Percentiles rank a stretch among this genome's conserved stretches.
These are phyloP conservation scores for Cerrena zonata DNA, from an alignment of 1,284 basidiomycete species.

Conservation along the genomic window DNA sequence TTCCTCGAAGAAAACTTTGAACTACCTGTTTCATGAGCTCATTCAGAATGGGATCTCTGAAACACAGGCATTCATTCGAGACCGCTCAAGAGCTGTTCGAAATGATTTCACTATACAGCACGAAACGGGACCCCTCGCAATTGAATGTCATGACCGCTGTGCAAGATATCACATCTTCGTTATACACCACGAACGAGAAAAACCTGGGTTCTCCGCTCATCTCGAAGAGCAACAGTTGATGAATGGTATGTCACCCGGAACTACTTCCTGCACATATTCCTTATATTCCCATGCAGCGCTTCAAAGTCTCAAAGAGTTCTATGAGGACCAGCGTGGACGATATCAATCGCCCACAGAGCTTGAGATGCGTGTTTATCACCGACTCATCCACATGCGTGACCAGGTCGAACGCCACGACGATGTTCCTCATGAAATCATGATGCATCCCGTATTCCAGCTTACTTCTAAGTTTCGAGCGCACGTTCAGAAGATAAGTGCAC, in stretches of 20 bases:
- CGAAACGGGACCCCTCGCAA: constrained; percentile 70
- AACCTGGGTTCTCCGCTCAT: constrained; percentile 57
- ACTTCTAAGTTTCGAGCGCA: constrained; percentile 76
- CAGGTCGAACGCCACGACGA: constrained; percentile 75
- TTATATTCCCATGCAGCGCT: constrained; percentile 49
- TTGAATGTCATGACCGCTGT: constrained; percentile 89
- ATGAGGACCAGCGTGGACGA: constrained; percentile 73
- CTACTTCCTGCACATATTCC: neutral
- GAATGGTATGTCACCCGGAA: constrained; percentile 70
- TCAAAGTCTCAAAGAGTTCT: constrained; percentile 87
- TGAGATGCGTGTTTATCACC: constrained; percentile 93
- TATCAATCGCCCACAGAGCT: constrained; percentile 78
- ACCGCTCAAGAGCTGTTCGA: constrained; percentile 84
- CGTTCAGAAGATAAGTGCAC: constrained; percentile 77
- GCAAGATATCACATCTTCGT: constrained; percentile 90
- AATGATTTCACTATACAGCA: constrained; percentile 96
- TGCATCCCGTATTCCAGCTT: constrained; percentile 73
- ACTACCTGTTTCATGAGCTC: constrained; percentile 87
- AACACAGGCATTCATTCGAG: constrained; percentile 84
- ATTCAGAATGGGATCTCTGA: constrained; percentile 67
- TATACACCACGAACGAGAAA: constrained; percentile 68
- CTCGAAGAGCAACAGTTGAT: constrained; percentile 86
- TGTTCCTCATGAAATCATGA: constrained; percentile 69
- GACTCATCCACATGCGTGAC: constrained; percentile 86
- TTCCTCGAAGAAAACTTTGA: constrained; percentile 68